Evolutionary conservation across 1,284 basidiomycete species (phyloP).

Genomic region (Pseudozyma tsukubaensis): DNA sequence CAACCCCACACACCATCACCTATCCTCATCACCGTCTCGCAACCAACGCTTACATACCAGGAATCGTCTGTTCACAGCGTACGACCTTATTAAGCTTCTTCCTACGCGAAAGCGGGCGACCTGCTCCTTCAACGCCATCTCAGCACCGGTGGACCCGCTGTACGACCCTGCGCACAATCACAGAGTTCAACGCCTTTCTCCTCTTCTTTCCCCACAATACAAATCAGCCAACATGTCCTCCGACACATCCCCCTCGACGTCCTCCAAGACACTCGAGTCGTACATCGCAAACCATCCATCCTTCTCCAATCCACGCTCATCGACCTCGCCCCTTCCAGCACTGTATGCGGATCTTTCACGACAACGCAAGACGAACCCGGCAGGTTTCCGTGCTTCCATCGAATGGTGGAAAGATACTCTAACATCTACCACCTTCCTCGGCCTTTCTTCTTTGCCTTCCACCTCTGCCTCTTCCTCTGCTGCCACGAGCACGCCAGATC

Average conservation of each 20-base stretch:
- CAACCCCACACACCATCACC: background rate
- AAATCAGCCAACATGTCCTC: background rate
- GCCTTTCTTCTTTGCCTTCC: slow-evolving; percentile 19
- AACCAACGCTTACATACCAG: too few relatives aligned
- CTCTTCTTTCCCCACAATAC: too few relatives aligned
- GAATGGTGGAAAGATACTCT: slow-evolving; percentile 87
- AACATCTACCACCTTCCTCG: slow-evolving; percentile 73
- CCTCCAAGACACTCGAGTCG: slow-evolving; percentile 5
- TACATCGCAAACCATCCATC: slow-evolving; percentile 41
- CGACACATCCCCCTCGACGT: background rate
- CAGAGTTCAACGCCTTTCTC: too few relatives aligned
- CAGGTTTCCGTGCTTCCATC: slow-evolving; percentile 82
- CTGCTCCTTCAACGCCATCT: too few relatives aligned
- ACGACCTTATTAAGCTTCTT: too few relatives aligned
- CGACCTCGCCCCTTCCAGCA: slow-evolving; percentile 74
- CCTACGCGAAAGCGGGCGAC: too few relatives aligned
- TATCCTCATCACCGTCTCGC: too few relatives aligned
- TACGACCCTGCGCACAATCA: too few relatives aligned
- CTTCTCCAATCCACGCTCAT: slow-evolving; percentile 28
- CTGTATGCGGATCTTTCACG: slow-evolving; percentile 88
- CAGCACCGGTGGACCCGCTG: too few relatives aligned
- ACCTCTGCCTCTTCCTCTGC: background rate
- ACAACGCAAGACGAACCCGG: slow-evolving; percentile 84
- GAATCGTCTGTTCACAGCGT: too few relatives aligned
- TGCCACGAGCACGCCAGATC: background rate